Percentiles rank a stretch among this genome's conserved stretches.
Conservation (phyloP, 768 basidiomycete species). For the Hypsizygus marmoreus region DNA sequence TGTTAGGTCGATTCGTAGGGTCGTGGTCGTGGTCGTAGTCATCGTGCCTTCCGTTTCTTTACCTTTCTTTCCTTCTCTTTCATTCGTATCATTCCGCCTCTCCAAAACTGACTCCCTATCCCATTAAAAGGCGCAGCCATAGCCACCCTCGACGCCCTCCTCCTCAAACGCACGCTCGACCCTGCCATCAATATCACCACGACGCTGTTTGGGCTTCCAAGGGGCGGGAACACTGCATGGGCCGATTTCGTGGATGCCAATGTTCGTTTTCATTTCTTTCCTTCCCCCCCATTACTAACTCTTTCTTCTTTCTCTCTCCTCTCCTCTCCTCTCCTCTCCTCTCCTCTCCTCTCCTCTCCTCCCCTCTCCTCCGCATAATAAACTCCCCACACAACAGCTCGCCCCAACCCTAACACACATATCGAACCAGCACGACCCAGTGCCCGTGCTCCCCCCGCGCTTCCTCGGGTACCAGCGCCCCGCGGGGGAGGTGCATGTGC, state of each 20-base stretch:
- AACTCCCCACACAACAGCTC: constrained; percentile 13
- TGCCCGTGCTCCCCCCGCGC: constrained; percentile 39
- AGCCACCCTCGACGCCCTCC: constrained; percentile 44
- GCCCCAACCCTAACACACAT: constrained; percentile 31
- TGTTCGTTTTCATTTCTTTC: constrained; percentile 16
- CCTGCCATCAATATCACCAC: constrained; percentile 32
- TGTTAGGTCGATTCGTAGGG: too few species aligned
- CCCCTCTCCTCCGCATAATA: too few species aligned
- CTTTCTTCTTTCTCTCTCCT: too few species aligned
- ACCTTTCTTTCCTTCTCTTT: background rate
- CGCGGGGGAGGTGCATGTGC: constrained; percentile 43
- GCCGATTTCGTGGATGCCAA: constrained; percentile 42
- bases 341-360: too few species aligned
- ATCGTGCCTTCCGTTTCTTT: too few species aligned
- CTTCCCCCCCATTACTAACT: background rate
- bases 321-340: too few species aligned
- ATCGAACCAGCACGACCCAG: constrained; percentile 44
- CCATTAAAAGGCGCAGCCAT: constrained; percentile 39
- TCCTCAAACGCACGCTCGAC: constrained; percentile 39
- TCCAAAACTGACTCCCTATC: background rate
- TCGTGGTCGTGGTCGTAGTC: too few species aligned
- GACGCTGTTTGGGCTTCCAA: constrained; percentile 43
- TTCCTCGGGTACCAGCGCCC: constrained; percentile 39
- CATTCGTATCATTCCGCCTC: background rate
- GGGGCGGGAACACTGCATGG: constrained; percentile 46